These are phyloP conservation scores for Macrocystidia cucumis DNA, from an alignment of 1,284 basidiomycete genomes.

Conservation along the genomic window DNA sequence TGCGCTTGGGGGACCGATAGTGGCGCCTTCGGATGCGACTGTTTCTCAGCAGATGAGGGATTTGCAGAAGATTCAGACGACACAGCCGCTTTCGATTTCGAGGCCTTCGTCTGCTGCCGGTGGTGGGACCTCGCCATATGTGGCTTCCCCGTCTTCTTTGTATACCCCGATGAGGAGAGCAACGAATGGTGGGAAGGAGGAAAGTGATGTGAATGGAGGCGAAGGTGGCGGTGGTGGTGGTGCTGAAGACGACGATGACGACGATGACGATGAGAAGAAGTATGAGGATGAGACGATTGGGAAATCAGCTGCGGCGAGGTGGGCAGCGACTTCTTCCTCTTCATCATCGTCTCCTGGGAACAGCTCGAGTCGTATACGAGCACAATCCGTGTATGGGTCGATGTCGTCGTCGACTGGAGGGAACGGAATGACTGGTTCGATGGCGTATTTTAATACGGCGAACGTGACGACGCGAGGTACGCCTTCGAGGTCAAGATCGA, in stretches of 20 bases:
- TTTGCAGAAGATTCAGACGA: constrained; percentile 10
- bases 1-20: constrained; percentile 65
- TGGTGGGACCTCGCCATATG: constrained; percentile 38
- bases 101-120: constrained; percentile 19
- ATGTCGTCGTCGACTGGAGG: constrained; percentile 38
- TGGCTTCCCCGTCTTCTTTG: too few species aligned
- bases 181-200: constrained; percentile 14
- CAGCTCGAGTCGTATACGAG: constrained; percentile 31
- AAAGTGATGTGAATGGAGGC: too few species aligned
- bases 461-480: constrained; percentile 6
- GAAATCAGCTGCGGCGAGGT: constrained; percentile 22
- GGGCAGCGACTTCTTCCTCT: constrained; percentile 2
- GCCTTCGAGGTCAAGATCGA: constrained; percentile 54
- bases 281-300: constrained; percentile 58
- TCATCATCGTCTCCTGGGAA: constrained; percentile 18
- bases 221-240: constrained; percentile 8
- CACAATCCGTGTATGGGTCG: constrained; percentile 44
- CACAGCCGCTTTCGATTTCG: constrained; percentile 16
- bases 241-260: constrained; percentile 26
- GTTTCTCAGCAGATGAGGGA: too few species aligned
- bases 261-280: constrained; percentile 24
- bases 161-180: too few species aligned
- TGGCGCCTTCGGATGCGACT: constrained; percentile 31
- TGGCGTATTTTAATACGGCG: too few species aligned
- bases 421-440: constrained; percentile 1